Evolutionary conservation across 2,329 filamentous ascomycete genomes (phyloP), one percentile per base, ranked within the genome.

Genomic region (Grosmannia penicillata): DNA sequence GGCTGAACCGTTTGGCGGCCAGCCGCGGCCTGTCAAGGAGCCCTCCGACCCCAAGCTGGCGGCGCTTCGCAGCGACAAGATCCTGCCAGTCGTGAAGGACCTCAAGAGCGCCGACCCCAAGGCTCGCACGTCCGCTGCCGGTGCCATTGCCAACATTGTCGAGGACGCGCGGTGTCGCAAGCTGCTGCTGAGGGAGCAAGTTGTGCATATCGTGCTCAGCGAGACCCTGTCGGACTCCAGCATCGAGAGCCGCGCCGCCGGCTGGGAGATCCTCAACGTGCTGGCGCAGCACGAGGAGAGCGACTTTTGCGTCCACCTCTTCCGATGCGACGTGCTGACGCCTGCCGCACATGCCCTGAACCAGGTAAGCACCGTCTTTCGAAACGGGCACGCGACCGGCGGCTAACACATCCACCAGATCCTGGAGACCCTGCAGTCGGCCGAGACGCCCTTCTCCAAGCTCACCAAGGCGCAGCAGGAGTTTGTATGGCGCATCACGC

Each of bases 261-360:
- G 74, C n/a, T 82, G 77, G 77, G 68, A 70, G 11, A 76, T 80
- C 45, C 58, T 82, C 37, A 65, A 68, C 45, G 66, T 72, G 30
- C 60, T 82, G 38, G 70, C 68, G 3, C 60, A 70, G 44, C 70
- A 78, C 49, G 77, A 81, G 52, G 75, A 78, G 47, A 60, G 68
- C 11, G 76, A 79, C 49, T 80, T 81, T 42, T 77, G 73, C 45
- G 59, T 81, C 17, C 75, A 81, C 47, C 53, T 82, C 41, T 79
- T 68, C 49, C 61, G 77, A 31, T 59, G 70, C 22, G 75, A 79
- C 51, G 55, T 78, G 13, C 49, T 81, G 42, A 72, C 70, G 22
- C 72, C 75, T 17, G 63, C 79, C 41, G 65, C 71, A 41, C 66
- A 69, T 51, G 72, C 72, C 13, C 57, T 65, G 36, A 62, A 62